Evolutionary conservation across 148 eudicot species (phyloP).

Genomic region (Tetragonia tetragonoides): DNA sequence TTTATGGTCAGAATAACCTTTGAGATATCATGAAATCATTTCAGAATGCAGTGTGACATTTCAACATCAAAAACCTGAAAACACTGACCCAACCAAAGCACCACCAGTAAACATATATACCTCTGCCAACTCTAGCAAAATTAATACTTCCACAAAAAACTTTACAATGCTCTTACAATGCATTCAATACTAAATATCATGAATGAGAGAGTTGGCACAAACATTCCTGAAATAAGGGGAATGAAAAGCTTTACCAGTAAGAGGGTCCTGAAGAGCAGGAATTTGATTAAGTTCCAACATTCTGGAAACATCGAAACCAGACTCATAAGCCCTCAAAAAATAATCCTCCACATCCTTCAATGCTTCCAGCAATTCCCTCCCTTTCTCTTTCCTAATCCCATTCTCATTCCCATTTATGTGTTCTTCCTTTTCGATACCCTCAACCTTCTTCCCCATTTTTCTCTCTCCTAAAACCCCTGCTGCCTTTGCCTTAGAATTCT

Average conservation of each 20-base stretch:
- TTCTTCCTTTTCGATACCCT: not conserved
- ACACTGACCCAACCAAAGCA: not conserved
- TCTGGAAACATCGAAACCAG: slow-evolving; percentile 42
- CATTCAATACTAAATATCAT: too few relatives aligned
- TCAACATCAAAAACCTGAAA: not conserved
- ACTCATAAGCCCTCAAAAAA: slow-evolving; percentile 42
- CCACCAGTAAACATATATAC: not conserved
- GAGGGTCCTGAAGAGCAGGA: slow-evolving; percentile 29
- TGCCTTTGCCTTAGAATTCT: not conserved
- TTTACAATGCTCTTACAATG: too few relatives aligned
- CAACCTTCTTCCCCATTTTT: not conserved
- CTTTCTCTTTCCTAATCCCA: slow-evolving; percentile 16
- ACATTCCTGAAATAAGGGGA: not conserved
- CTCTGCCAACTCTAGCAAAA: too few relatives aligned
- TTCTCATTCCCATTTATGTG: not conserved
- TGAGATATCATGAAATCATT: not conserved
- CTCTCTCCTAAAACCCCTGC: slow-evolving; percentile 11
- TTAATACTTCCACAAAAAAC: too few relatives aligned
- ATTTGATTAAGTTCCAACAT: slow-evolving; percentile 46
- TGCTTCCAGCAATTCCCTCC: slow-evolving; percentile 46
- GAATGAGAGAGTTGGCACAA: too few relatives aligned
- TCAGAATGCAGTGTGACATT: not conserved
- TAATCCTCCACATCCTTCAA: slow-evolving; percentile 46
- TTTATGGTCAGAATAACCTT: not conserved
- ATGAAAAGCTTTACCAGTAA: slow-evolving; percentile 8